These are phyloP conservation scores for Phialemonium atrogriseum DNA, from an alignment of 2,329 filamentous ascomycete genomes.

Conservation along the genomic window DNA sequence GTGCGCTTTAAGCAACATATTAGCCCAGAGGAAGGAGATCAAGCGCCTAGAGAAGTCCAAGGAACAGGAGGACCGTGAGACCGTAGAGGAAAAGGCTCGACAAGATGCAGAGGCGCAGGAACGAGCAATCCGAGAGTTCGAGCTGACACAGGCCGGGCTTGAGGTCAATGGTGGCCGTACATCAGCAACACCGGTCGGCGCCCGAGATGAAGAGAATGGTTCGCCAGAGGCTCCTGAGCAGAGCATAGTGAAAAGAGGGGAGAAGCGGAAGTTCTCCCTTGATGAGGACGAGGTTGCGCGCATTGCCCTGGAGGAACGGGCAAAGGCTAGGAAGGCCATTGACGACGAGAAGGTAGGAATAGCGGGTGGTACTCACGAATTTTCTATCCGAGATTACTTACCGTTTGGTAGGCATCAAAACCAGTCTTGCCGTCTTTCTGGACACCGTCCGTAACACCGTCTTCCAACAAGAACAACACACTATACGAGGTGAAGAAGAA, in stretches of 20 bases:
- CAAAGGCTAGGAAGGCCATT: slow-evolving; percentile 60
- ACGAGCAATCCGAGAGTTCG: slow-evolving; percentile 72
- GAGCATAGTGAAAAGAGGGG: slow-evolving; percentile 29
- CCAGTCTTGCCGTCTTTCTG: slow-evolving; percentile 78
- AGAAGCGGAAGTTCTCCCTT: slow-evolving; percentile 71
- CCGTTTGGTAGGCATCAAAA: slow-evolving; percentile 42
- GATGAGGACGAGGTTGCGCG: slow-evolving; percentile 68
- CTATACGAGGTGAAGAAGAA: slow-evolving; percentile 51
- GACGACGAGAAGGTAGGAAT: slow-evolving; percentile 62
- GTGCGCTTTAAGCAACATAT: slow-evolving; percentile 84
- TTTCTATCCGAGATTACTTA: too few species aligned
- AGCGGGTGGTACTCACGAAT: too few species aligned
- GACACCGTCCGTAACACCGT: slow-evolving; percentile 77
- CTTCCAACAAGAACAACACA: slow-evolving; percentile 48
- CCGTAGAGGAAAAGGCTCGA: slow-evolving; percentile 48
- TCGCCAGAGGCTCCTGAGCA: slow-evolving; percentile 33
- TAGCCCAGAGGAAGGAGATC: slow-evolving; percentile 86
- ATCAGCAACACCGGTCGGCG: slow-evolving; percentile 16
- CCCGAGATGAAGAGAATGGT: slow-evolving; percentile 24
- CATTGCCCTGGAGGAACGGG: slow-evolving; percentile 61
- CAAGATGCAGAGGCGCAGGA: slow-evolving; percentile 62
- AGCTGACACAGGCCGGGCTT: slow-evolving; percentile 70
- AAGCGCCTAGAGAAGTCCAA: slow-evolving; percentile 65
- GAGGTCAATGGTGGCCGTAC: slow-evolving; percentile 25
- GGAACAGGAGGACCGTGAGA: slow-evolving; percentile 53